Evolutionary conservation across 208 protist genomes (phyloP), one percentile per base, ranked within the genome.

Genomic region (Balamuthia mandrillaris): DNA sequence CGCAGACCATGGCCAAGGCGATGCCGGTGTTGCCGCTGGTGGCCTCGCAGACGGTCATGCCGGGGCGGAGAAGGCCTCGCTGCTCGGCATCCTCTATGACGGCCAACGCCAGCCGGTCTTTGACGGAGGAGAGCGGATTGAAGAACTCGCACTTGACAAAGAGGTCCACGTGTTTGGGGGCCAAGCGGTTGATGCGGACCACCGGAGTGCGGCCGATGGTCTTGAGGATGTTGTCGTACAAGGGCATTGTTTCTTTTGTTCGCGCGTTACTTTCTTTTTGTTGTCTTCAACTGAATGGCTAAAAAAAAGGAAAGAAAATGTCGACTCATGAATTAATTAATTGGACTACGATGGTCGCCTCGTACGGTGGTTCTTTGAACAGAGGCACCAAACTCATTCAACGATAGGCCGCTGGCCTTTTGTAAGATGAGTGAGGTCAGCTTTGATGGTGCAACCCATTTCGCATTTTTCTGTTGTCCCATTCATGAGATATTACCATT

Each of bases 191-290:
- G 10, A 97, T 87, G 75, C 94, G 93, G 47, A 97, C 87, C 29
- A 95, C 87, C n/a, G 96, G 95, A 18, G 95, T 97, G 56, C 92
- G 85, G 39, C 96, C 95, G 42, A 97, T 94, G 44, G 96, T 93
- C 75, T 92, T 83, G 37, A 95, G 88, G 81, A 97, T 84, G 54
- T 7, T 85, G 14, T 51, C 24, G 81, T 90, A 82, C 29, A 82
- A 72, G 42, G 47, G 74, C 44, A 70, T 70, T 21, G 0, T 63
- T 12, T 47, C 1, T 77, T 72, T n/a, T 21, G 0, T 70, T n/a
- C 33, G n/a, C 21, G n/a, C 14, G 49, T 70, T 21, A 35, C n/a
- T n/a, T n/a, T n/a, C n/a, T n/a, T n/a, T n/a, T n/a, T n/a, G n/a
- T n/a, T n/a, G n/a, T n/a, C n/a, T n/a, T n/a, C n/a, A n/a, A n/a